A percentile compares a stretch with the other conserved stretches of the same genome.
phyloP scores from a whole-genome alignment of 2,329 filamentous ascomycete species.

The Neurospora sp. region DNA sequence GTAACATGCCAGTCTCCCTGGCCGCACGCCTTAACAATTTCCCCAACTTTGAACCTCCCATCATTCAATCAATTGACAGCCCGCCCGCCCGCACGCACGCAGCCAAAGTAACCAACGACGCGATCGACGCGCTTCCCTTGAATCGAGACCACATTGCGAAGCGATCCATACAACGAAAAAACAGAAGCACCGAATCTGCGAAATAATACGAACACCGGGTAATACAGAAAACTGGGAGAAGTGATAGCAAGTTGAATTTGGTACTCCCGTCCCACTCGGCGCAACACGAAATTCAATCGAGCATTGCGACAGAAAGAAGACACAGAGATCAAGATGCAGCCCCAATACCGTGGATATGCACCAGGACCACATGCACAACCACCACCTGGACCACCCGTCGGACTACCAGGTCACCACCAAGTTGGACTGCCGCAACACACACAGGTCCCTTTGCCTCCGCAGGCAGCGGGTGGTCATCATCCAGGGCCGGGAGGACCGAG shows the following conservation, averaged over 20 bases:
- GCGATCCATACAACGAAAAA: background rate
- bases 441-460: background rate
- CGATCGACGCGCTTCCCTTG: conserved; percentile 16
- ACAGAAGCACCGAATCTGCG: background rate
- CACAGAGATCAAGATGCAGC: conserved; percentile 11
- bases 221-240: background rate
- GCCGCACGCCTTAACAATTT: background rate
- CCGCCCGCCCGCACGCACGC: background rate
- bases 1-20: background rate
- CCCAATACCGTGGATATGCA: conserved; percentile 17
- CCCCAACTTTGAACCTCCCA: background rate
- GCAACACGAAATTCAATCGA: too few species aligned
- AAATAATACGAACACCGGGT: background rate
- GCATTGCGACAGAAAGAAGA: too few species aligned
- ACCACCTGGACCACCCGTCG: conserved; percentile 8
- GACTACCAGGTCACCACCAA: conserved; percentile 5
- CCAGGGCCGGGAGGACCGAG: background rate
- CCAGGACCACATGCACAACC: background rate
- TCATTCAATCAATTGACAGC: background rate
- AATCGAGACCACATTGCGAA: background rate
- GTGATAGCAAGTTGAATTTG: background rate
- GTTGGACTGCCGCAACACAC: conserved; percentile 1
- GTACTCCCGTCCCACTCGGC: background rate
- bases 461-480: background rate
- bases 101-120: conserved; percentile 12